Conservation (phyloP, 176 grass and related monocot species). For the Pontederia paniculata region DNA sequence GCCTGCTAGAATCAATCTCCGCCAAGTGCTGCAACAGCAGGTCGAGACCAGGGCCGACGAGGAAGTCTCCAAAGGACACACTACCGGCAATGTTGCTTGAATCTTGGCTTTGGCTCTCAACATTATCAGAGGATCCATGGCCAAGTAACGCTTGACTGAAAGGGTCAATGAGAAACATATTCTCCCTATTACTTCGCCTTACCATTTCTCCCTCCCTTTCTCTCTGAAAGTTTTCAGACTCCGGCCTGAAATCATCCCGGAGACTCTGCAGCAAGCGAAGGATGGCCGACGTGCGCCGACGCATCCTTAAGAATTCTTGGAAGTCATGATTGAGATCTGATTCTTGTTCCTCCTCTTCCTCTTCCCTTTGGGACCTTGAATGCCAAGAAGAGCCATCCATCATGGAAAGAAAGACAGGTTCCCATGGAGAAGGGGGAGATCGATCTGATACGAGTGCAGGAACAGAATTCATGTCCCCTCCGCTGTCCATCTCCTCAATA, state of each 20-base stretch:
- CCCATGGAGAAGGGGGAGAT: conserved; percentile 35
- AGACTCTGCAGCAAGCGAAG: conserved; percentile 53
- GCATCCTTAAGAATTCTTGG: conserved; percentile 60
- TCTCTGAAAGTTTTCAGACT: conserved; percentile 8
- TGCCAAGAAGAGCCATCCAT: conserved; percentile 21
- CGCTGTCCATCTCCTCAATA: conserved; percentile 47
- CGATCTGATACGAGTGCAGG: conserved; percentile 14
- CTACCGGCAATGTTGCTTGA: conserved; percentile 20
- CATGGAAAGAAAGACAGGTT: conserved; percentile 20
- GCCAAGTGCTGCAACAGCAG: conserved; percentile 74
- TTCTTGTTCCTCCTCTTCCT: conserved; percentile 46
- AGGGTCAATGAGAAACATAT: conserved; percentile 44
- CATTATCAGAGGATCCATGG: conserved; percentile 41
- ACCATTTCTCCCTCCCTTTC: conserved; percentile 20
- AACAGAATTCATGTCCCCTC: conserved; percentile 21
- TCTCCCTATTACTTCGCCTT: conserved; percentile 34
- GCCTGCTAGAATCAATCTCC: conserved; percentile 31
- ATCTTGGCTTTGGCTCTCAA: conserved; percentile 21
- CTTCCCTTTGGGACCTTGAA: conserved; percentile 19
- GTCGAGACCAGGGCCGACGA: conserved; percentile 60
- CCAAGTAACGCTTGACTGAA: conserved; percentile 67
- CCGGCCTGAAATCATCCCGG: conserved; percentile 48
- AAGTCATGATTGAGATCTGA: conserved; percentile 43
- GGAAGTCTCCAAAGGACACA: conserved; percentile 54
- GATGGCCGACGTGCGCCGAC: conserved; percentile 45